phyloP scores from a whole-genome alignment of 2,329 filamentous ascomycete genomes.

The Phoma sp. region DNA sequence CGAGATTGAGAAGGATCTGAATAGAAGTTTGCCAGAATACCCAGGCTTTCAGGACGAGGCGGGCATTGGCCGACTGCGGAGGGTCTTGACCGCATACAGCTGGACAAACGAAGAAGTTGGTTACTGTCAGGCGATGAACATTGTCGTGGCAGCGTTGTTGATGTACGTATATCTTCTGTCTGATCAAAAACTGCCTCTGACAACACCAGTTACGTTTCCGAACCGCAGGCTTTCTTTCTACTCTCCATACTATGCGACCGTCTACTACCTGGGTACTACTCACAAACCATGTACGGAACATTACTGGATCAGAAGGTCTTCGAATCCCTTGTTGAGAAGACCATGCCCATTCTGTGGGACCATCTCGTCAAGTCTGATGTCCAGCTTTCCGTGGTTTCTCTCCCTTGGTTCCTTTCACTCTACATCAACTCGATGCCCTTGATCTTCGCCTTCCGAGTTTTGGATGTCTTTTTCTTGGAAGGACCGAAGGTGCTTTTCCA shows the following conservation, averaged over 20 bases:
- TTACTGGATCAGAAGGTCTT: conserved; percentile 97
- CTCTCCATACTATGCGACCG: conserved; percentile 91
- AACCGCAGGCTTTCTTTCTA: conserved; percentile 93
- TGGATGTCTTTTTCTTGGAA: conserved; percentile 98
- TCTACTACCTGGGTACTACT: conserved; percentile 95
- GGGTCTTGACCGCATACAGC: conserved; percentile 95
- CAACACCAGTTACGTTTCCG: conserved; percentile 81
- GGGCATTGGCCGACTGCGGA: conserved; percentile 85
- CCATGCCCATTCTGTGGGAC: conserved; percentile 98
- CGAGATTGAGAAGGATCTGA: conserved; percentile 98
- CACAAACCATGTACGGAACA: conserved; percentile 98
- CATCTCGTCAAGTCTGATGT: conserved; percentile 97
- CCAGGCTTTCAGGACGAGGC: conserved; percentile 96
- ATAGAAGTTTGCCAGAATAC: conserved; percentile 95
- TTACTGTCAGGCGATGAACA: conserved; percentile 99
- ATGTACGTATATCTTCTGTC: conserved; percentile 64
- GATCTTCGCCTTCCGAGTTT: conserved; percentile 93
- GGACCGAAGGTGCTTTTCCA: conserved; percentile 98
- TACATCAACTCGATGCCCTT: conserved; percentile 99
- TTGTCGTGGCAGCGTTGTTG: conserved; percentile 94
- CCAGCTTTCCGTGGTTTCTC: conserved; percentile 93
- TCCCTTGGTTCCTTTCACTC: conserved; percentile 96
- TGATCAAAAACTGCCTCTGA: conserved; percentile 33
- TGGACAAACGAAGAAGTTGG: conserved; percentile 96
- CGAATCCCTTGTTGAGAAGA: conserved; percentile 96